Base-by-base conservation (phyloP, 345 rosid genomes). In the Hibiscus tridactylites region DNA sequence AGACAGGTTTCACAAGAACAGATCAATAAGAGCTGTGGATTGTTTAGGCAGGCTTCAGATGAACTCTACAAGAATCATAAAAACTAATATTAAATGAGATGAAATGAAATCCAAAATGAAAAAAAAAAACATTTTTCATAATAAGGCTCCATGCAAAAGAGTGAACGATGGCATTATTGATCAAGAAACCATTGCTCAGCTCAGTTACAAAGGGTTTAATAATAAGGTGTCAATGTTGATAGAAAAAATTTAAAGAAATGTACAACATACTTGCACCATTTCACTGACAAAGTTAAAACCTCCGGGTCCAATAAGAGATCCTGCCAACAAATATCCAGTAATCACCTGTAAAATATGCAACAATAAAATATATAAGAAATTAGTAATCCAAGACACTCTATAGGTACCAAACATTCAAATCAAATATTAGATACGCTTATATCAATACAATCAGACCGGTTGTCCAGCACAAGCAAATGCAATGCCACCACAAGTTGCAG, bases 401-500 rank as follows among this genome's bases (percentile, higher is more conserved):
- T n/a, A 24, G 61, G 28, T 17, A 42, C 63, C 10, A n/a, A 57
- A 4, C 44, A 56, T 59, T 28, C 58, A 72, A 79, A 54, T 47
- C 56, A 24, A n/a, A 69, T 5, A 63, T 29, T 31, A 26, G 37
- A 37, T 26, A 39, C 57, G 72, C 28, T 61, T 68, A 19, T 15
- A 84, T 62, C 54, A 78, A 73, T 62, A 37, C 59, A 70, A 70
- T 50, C 93, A 78, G 66, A 95, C 99, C 88, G 97, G 97, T 81
- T 92, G 99, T 77, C 99, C 97, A 85, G 96, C 96, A 83, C 96
- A 95, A 70, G 97, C 99, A 83, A 95, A 95, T 49, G 97, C 99
- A 74, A 95, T 90, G 71, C 99, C 99, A 79, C 97, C 97, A 81
- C 97, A 95, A 81, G 97, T 89, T 74, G 99, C 99, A 79, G 97